Evolutionary conservation across 208 protist species (phyloP), one percentile per base, ranked within the genome.

Genomic region (Wallacemonas sp.): DNA sequence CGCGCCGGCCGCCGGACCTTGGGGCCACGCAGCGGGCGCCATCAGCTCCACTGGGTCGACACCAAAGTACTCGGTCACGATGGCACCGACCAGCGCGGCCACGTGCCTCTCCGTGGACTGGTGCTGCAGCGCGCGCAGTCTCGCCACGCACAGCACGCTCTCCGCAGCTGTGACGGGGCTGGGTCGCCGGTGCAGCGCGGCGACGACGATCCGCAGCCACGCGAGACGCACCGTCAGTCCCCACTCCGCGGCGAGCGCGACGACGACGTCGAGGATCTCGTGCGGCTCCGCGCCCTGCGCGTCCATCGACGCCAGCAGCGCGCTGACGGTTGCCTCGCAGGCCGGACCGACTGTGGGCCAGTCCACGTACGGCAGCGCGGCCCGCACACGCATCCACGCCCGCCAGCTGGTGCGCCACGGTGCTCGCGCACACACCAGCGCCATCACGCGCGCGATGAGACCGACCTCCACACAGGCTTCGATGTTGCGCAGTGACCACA

Each of bases 321-420:
- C 47, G 17, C 14, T 19, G 38, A 77, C 14, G 4, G 62, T 56
- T 16, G 68, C 44, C 14, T 8, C 12, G 26, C 47, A 4, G 14
- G 9, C 68, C 2, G 16, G 41, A 12, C 32, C 47, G 17, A 26
- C 26, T 5, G 21, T 30, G 0, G 41, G 17, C 69, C 69, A 76
- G 16, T 41, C 43, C 21, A 74, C 23, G 36, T 63, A 61, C 24
- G 71, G 71, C 14, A 61, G 46, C 9, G 62, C 39, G n/a, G 30
- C 14, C n/a, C 27, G 65, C 19, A 78, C 64, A 11, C 57, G 55
- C 47, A 65, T 29, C 71, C 70, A 76, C 1, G 67, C 70, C 49
- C 66, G 68, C 64, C 69, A 54, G 29, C 58, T 61, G 5, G 74
- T 72, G 14, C 65, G 64, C 74, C 74, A 80, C 21, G 69, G 74